Percentiles rank a stretch among this genome's conserved stretches.
phyloP scores from a whole-genome alignment of 2,329 filamentous ascomycete species.

The Microcyclosporella mali region DNA sequence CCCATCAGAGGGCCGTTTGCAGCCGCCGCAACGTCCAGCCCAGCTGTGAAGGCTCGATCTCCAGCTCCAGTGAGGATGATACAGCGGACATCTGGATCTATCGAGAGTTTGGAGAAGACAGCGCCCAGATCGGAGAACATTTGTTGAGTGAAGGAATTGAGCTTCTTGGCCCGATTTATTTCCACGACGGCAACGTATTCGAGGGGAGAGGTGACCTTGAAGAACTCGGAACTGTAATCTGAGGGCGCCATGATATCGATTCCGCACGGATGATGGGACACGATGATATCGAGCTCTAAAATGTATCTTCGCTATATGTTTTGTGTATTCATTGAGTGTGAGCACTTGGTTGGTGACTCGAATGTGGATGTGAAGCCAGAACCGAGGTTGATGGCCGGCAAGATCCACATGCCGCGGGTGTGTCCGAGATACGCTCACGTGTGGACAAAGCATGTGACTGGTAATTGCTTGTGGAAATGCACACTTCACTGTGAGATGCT shows the following conservation, averaged over 20 bases:
- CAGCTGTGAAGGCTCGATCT: conserved; percentile 69
- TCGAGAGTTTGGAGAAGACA: conserved; percentile 67
- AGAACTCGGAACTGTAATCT: conserved; percentile 16
- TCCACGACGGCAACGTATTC: conserved; percentile 78
- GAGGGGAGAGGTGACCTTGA: conserved; percentile 56
- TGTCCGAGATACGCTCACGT: too few species aligned
- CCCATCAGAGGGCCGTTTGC: conserved; percentile 11
- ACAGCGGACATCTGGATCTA: conserved; percentile 64
- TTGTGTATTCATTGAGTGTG: not conserved
- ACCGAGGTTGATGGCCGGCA: not conserved
- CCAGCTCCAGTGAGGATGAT: conserved; percentile 77
- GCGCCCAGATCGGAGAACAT: conserved; percentile 79
- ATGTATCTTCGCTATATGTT: not conserved
- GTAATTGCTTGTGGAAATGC: too few species aligned
- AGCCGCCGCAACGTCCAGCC: conserved; percentile 54
- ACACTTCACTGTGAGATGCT: too few species aligned
- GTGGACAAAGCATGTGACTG: too few species aligned
- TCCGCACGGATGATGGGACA: not conserved
- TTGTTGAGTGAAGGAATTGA: conserved; percentile 70
- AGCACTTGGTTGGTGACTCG: not conserved
- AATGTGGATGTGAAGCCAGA: not conserved
- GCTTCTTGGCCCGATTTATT: conserved; percentile 77
- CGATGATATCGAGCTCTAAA: not conserved
- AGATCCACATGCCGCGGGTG: not conserved
- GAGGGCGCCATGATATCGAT: conserved; percentile 11